A percentile compares a stretch with the other conserved stretches of the same genome.
phyloP scores from a whole-genome alignment of 2,329 filamentous ascomycete genomes.

The Xylaria sp. region DNA sequence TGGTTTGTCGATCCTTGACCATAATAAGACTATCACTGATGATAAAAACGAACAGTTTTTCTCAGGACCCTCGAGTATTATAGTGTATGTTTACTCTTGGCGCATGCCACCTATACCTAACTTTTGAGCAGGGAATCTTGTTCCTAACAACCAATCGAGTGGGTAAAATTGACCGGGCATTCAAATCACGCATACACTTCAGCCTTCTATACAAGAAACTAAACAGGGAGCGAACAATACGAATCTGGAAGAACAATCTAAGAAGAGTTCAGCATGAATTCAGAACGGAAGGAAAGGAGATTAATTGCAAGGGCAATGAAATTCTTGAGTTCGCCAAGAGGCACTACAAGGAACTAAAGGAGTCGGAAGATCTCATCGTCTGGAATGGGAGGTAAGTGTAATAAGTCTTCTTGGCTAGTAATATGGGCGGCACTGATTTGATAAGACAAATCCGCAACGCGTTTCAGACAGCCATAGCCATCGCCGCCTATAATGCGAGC shows the following conservation, averaged over 20 bases:
- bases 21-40: neutral
- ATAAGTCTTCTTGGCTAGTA: neutral
- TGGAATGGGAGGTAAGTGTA: neutral
- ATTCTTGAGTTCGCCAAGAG: neutral
- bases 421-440: neutral
- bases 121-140: neutral
- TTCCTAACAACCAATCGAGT: neutral
- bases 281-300: neutral
- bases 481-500: neutral
- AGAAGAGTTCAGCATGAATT: neutral
- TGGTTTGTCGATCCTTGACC: neutral
- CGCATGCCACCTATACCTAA: neutral
- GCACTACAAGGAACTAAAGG: neutral
- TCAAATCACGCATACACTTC: neutral
- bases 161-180: neutral
- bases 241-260: neutral
- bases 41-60: neutral
- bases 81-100: neutral
- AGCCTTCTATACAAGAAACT: neutral
- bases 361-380: neutral
- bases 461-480: neutral
- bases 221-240: neutral
- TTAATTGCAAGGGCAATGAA: neutral
- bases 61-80: neutral
- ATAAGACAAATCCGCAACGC: neutral